Base-by-base conservation (phyloP, 495 filamentous ascomycete species). In the Trichoderma gamsii region DNA sequence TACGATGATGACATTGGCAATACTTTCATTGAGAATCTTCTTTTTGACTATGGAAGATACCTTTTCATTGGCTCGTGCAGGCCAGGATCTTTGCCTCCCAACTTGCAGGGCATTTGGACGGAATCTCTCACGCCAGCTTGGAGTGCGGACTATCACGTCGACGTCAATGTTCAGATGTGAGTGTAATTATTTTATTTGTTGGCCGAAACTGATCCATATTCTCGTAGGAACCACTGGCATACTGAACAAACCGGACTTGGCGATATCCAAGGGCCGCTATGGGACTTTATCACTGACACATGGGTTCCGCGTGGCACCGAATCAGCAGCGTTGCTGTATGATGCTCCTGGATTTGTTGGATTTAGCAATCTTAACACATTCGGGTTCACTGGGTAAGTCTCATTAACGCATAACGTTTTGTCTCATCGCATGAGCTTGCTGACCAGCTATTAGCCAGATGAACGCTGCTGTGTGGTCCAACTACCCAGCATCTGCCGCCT, bases 151-250 rank as follows among this genome's bases (percentile, higher is more conserved):
- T 85, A 84, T 69, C 80, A 83, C 66, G 75, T 76, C 38, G 79
- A 84, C 49, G 82, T 84, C 41, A 84, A 84, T 65, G 66, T 85
- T 6, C 82, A 84, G 70, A 85, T 85, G 83, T 32, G 35, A 29
- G 56, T 61, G 4, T 2, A 9, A 23, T 21, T 21, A 1, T 49
- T 2, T n/a, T 16, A 7, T 18, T 11, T 7, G 1, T 11, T 21
- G 12, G 25, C 11, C 0, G 7, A 2, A 32, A 4, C 12, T 32
- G 2, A 32, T 5, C 35, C 35, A 25, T 52, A 5, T 29, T 61
- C 1, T 15, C 13, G 9, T 23, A 61, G 56, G 56, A 82, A 82
- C 67, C 64, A 69, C 46, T 71, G 69, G 69, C 38, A 38, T 16
- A 51, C 61, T 21, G 59, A 69, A 15, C 61, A 68, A 41, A 69